These are phyloP conservation scores for Cutaneotrichosporon cutaneum DNA, from an alignment of 1,284 basidiomycete species.

Conservation along the genomic window DNA sequence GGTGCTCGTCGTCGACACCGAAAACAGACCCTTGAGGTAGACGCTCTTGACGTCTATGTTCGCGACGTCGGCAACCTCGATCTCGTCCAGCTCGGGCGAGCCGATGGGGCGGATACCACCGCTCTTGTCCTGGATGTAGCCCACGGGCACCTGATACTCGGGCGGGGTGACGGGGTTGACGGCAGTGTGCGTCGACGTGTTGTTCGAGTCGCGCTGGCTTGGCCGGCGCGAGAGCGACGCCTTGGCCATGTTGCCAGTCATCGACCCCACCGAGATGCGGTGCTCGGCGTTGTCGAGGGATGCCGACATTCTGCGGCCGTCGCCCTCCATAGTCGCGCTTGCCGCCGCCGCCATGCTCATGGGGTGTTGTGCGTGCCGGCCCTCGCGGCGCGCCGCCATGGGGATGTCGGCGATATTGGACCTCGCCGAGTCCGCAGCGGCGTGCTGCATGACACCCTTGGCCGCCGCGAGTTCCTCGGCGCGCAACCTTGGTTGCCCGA, in stretches of 20 bases:
- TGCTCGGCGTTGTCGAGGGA: constrained; percentile 62
- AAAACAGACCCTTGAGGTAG: constrained; percentile 85
- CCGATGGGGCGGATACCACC: constrained; percentile 25
- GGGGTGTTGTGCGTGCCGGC: constrained; percentile 19
- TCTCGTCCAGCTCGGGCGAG: constrained; percentile 25
- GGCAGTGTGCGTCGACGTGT: constrained; percentile 11
- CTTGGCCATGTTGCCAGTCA: constrained; percentile 36
- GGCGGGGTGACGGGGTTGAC: constrained; percentile 26
- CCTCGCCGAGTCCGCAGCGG: constrained; percentile 44
- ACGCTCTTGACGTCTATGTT: constrained; percentile 73
- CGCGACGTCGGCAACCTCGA: constrained; percentile 29
- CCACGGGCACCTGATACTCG: constrained; percentile 30
- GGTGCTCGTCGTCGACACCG: constrained; percentile 93
- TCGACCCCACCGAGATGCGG: constrained; percentile 57
- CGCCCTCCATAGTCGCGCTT: not conserved
- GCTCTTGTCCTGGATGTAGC: constrained; percentile 24
- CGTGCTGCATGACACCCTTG: constrained; percentile 50
- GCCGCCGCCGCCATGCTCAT: not conserved
- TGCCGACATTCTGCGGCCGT: not conserved
- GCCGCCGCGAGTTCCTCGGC: constrained; percentile 33
- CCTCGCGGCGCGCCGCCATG: constrained; percentile 53
- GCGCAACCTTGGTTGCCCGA: constrained; percentile 35
- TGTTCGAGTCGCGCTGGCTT: constrained; percentile 28
- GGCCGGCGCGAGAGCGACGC: constrained; percentile 33
- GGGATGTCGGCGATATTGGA: constrained; percentile 46